Conservation (phyloP, 2,329 filamentous ascomycete genomes). For the Aspergillus eucalypticola region DNA sequence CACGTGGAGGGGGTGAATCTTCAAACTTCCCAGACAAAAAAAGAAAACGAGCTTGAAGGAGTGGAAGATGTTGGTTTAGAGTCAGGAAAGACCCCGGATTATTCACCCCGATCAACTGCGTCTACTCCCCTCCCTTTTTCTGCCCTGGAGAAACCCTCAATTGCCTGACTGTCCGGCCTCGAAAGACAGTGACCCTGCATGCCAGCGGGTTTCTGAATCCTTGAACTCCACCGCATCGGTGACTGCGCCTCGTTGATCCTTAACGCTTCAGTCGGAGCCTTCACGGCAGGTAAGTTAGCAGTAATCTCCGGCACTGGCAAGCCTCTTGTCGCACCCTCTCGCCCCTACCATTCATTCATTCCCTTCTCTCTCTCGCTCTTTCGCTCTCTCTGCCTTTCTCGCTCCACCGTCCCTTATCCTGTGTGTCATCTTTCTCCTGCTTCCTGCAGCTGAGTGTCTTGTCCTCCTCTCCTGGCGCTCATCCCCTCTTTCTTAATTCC, state of each 20-base stretch:
- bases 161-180: no score
- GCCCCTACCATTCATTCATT: slow-evolving; percentile 1
- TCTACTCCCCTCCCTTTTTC: no score
- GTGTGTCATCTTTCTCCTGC: slow-evolving; percentile 5
- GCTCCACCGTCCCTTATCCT: slow-evolving; percentile 6
- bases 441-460: slow-evolving; percentile 13
- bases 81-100: no score
- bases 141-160: no score
- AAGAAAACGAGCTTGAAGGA: slow-evolving; percentile 16
- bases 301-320: slow-evolving; percentile 23
- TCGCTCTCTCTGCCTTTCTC: not conserved
- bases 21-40: slow-evolving; percentile 8
- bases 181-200: slow-evolving; percentile 9
- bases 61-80: no score
- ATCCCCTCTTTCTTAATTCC: slow-evolving; percentile 16
- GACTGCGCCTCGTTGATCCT: slow-evolving; percentile 31
- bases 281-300: slow-evolving; percentile 15
- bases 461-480: slow-evolving; percentile 13
- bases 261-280: slow-evolving; percentile 22
- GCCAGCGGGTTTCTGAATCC: not conserved
- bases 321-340: not conserved
- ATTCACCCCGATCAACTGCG: no score
- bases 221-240: slow-evolving; percentile 14
- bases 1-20: slow-evolving; percentile 25
- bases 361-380: not conserved